Evolutionary conservation across 2,329 filamentous ascomycete species (phyloP).

Genomic region (Ceratocystis harringtonii): DNA sequence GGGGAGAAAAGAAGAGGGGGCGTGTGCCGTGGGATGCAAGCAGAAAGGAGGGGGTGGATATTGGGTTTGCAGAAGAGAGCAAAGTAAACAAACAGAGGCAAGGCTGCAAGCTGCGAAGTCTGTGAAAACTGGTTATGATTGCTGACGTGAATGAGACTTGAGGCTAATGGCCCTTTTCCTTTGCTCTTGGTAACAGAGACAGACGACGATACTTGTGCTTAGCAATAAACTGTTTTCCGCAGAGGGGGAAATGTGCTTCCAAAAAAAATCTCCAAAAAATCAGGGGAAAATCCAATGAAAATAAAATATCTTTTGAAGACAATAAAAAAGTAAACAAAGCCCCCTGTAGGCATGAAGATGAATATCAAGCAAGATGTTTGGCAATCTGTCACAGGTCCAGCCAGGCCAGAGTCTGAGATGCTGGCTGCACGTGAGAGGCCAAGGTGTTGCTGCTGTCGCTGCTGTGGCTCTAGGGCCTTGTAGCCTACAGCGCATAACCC

Average conservation of each 20-base stretch:
- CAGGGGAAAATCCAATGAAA: neutral
- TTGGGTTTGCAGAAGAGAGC: neutral
- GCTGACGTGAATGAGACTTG: neutral
- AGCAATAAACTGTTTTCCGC: neutral
- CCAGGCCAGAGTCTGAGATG: slow-evolving; percentile 1
- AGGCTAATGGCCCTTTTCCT: neutral
- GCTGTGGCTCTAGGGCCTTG: no score
- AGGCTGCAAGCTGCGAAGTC: neutral
- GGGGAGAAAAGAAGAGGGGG: neutral
- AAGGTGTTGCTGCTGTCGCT: no score
- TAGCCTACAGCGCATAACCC: neutral
- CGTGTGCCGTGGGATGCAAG: neutral
- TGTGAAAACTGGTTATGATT: neutral
- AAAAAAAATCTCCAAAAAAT: neutral
- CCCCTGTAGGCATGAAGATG: neutral
- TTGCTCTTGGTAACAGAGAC: neutral
- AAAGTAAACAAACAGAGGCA: slow-evolving; percentile 3
- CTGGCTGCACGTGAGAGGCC: no score
- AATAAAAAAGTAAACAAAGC: slow-evolving; percentile 3
- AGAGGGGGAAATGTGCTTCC: neutral
- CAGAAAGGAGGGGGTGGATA: neutral
- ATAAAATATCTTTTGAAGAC: neutral
- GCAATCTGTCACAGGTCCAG: neutral
- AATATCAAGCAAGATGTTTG: neutral
- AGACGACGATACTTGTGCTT: neutral